Base-by-base conservation (phyloP, 192 early-diverging fungal species). In the Mortierella alpina region DNA sequence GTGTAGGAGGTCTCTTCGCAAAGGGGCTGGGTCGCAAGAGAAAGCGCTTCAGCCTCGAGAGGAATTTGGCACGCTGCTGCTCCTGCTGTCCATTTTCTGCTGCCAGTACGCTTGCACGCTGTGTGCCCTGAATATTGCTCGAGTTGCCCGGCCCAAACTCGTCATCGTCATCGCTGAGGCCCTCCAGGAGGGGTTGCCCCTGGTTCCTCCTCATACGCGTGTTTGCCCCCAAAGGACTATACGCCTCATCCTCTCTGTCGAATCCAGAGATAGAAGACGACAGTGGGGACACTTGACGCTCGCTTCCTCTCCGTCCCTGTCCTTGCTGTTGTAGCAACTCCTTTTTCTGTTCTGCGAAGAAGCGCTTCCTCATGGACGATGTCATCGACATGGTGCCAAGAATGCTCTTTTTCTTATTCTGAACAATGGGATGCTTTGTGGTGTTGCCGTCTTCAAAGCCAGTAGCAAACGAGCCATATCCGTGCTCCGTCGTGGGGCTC, bases 331-430 rank as follows among this genome's bases (percentile, higher is more conserved):
- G 70, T 23, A 47, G 54, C 22, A 52, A 13, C 42, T 75, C 50
- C 63, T 78, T 70, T n/a, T 78, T 78, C 41, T 78, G 75, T 20
- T 78, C 75, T 4, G 75, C 67, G 70, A 78, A 78, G 63, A 78
- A 78, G 9, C 75, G 68, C 56, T 66, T 70, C 12, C 75, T 54
- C 75, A 78, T 70, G 20, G 75, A 66, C 1, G 75, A 78, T 17
- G 67, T 78, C 67, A 78, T 64, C 4, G 75, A 65, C 75, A 78
- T 78, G 8, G 75, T 78, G 0, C 75, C 75, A 31, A 78, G 68
- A 39, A 78, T 53, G 23, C 59, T 78, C 42, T 46, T 70, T 51
- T 56, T 70, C 51, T 78, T 78, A n/a, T 62, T 70, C 18, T 5
- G 15, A 1, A 65, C 41, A 17, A 49, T 2, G 17, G 61, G 72